These are phyloP conservation scores for Cercophora samala DNA, from an alignment of 495 filamentous ascomycete genomes.

Conservation along the genomic window DNA sequence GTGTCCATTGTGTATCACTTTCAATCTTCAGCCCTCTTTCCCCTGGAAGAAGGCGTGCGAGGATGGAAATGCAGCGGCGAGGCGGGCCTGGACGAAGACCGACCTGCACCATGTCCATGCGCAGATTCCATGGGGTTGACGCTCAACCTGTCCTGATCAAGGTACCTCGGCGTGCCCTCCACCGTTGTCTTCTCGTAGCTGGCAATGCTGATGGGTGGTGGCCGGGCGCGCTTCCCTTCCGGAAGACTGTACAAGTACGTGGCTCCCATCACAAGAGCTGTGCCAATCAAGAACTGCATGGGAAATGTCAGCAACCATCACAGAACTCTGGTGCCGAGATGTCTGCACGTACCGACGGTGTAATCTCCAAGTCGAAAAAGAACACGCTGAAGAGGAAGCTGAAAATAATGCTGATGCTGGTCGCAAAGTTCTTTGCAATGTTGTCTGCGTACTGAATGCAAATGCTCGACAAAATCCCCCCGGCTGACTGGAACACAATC, in stretches of 20 bases:
- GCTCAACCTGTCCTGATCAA: conserved; percentile 33
- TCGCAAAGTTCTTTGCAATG: conserved; percentile 87
- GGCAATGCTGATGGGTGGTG: conserved; percentile 71
- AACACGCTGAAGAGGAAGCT: conserved; percentile 79
- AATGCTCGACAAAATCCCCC: conserved; percentile 77
- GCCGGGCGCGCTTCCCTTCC: conserved; percentile 54
- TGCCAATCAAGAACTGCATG: conserved; percentile 74
- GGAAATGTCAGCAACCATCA: not conserved
- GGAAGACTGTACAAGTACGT: conserved; percentile 78
- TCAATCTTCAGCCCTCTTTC: conserved; percentile 42
- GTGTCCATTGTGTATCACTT: too few relatives aligned
- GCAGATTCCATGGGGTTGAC: conserved; percentile 46
- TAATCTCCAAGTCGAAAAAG: conserved; percentile 78
- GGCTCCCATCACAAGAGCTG: conserved; percentile 68
- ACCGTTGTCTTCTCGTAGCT: conserved; percentile 70
- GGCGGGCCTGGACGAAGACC: conserved; percentile 64
- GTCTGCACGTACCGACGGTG: conserved; percentile 57
- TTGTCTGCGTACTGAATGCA: conserved; percentile 85
- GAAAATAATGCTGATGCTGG: conserved; percentile 81
- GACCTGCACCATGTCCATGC: conserved; percentile 43
- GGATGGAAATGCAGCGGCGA: conserved; percentile 58
- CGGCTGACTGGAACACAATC: conserved; percentile 74
- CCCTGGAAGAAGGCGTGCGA: conserved; percentile 42
- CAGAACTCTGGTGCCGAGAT: not conserved
- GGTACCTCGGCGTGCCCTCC: conserved; percentile 40